These are phyloP conservation scores for Akanthomyces lecanii DNA, from an alignment of 2,329 filamentous ascomycete species.

Conservation along the genomic window DNA sequence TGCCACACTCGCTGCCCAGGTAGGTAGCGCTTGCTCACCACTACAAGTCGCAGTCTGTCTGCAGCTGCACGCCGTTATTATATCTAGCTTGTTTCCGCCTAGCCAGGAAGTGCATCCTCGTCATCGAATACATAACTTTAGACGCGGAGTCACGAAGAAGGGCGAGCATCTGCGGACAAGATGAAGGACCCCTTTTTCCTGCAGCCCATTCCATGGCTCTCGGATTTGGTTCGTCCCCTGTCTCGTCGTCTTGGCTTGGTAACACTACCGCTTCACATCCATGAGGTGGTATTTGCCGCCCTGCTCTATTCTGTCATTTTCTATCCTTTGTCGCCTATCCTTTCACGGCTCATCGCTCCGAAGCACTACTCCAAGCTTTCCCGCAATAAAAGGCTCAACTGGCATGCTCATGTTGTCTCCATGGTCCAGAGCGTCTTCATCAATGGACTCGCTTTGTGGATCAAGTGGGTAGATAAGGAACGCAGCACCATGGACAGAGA, in stretches of 20 bases:
- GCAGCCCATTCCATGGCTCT: constrained; percentile 54
- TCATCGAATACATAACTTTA: neutral
- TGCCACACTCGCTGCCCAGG: neutral
- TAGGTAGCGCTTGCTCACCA: neutral
- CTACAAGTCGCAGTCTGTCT: neutral
- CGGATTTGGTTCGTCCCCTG: constrained; percentile 56
- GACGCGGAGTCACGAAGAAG: neutral
- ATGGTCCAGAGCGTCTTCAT: constrained; percentile 72
- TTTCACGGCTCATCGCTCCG: constrained; percentile 61
- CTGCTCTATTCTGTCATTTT: constrained; percentile 66
- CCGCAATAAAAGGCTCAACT: constrained; percentile 65
- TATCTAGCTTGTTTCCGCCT: neutral
- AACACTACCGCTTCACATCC: constrained; percentile 70
- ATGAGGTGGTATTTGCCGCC: constrained; percentile 67
- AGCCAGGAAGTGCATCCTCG: neutral
- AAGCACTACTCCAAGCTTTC: constrained; percentile 59
- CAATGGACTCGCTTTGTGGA: constrained; percentile 68
- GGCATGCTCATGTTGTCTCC: constrained; percentile 85
- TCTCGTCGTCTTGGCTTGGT: constrained; percentile 58
- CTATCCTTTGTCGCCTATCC: constrained; percentile 59
- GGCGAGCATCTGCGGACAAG: constrained; percentile 19
- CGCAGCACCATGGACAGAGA: constrained; percentile 61
- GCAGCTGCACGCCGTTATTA: neutral
- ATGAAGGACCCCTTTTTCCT: constrained; percentile 75
- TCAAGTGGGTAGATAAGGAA: constrained; percentile 66